A percentile compares a stretch with the other conserved stretches of the same genome.
These are phyloP conservation scores for Phialocephala subalpina DNA, from an alignment of 2,329 filamentous ascomycete genomes.

Conservation along the genomic window DNA sequence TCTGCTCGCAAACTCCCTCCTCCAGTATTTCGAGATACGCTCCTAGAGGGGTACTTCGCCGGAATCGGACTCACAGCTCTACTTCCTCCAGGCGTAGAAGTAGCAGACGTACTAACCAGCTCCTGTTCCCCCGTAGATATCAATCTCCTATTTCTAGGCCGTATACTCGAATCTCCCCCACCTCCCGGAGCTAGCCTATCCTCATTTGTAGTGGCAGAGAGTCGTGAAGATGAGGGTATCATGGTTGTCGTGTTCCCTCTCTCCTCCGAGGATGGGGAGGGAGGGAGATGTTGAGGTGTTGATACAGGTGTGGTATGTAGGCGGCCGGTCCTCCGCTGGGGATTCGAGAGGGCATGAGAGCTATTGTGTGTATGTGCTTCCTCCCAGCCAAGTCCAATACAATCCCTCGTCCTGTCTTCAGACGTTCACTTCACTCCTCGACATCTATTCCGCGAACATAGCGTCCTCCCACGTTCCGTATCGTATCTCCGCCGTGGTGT, in stretches of 20 bases:
- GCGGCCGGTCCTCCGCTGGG: neutral
- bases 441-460: neutral
- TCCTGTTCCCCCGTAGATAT: conserved; percentile 41
- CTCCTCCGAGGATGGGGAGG: neutral
- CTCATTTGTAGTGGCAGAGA: neutral
- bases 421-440: neutral
- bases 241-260: conserved; percentile 18
- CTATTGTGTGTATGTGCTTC: neutral
- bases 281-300: neutral
- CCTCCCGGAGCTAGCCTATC: neutral
- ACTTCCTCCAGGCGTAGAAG: conserved; percentile 49
- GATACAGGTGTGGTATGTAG: neutral
- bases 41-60: conserved; percentile 47
- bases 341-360: conserved; percentile 3
- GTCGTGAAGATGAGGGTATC: conserved; percentile 27
- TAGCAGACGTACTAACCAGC: conserved; percentile 39
- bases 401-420: neutral
- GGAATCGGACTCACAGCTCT: conserved; percentile 59
- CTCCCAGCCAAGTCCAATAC: neutral
- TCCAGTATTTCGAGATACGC: conserved; percentile 15
- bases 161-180: conserved; percentile 5
- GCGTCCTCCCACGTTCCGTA: neutral
- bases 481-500: neutral
- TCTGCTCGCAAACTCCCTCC: conserved; percentile 11
- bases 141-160: conserved; percentile 32